These are phyloP conservation scores for Neoarthrinium moseri DNA, from an alignment of 2,329 filamentous ascomycete genomes.

Conservation along the genomic window DNA sequence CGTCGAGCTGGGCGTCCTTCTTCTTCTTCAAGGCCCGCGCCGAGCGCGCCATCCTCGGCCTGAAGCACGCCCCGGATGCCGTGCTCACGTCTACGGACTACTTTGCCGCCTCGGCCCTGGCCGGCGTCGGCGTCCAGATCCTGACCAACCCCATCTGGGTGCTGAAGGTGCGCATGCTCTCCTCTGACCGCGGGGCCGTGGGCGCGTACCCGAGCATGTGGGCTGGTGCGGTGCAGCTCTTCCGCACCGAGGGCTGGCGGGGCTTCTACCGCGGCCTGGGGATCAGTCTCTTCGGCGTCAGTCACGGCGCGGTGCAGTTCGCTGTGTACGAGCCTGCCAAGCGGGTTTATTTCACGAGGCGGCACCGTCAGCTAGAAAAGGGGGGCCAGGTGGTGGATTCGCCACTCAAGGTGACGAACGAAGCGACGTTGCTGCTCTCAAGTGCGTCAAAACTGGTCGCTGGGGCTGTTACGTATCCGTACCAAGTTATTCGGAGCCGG, in stretches of 20 bases:
- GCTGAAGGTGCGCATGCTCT: slow-evolving; percentile 95
- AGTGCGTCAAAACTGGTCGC: slow-evolving; percentile 83
- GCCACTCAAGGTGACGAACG: slow-evolving; percentile 56
- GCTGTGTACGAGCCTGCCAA: slow-evolving; percentile 82
- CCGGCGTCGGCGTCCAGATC: slow-evolving; percentile 72
- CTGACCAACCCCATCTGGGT: slow-evolving; percentile 98
- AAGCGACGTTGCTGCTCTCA: slow-evolving; percentile 79
- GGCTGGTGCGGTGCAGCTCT: slow-evolving; percentile 67
- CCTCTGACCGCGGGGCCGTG: slow-evolving; percentile 69
- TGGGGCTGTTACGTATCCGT: slow-evolving; percentile 88
- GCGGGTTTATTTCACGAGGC: slow-evolving; percentile 52
- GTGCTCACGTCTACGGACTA: slow-evolving; percentile 67
- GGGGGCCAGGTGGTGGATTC: slow-evolving; percentile 17
- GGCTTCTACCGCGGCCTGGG: slow-evolving; percentile 89
- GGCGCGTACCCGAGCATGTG: slow-evolving; percentile 82
- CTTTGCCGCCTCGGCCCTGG: slow-evolving; percentile 71
- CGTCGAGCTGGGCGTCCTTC: slow-evolving; percentile 86
- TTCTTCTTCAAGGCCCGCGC: slow-evolving; percentile 71
- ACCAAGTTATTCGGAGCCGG: slow-evolving; percentile 85
- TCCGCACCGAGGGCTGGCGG: slow-evolving; percentile 66
- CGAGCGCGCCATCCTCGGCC: slow-evolving; percentile 44
- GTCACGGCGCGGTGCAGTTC: slow-evolving; percentile 93
- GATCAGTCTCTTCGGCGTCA: slow-evolving; percentile 81
- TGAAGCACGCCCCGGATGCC: slow-evolving; percentile 24
- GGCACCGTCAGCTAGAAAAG: slow-evolving; percentile 16